phyloP scores from a whole-genome alignment of 2,329 filamentous ascomycete genomes.

The Cladophialophora chaetospira region DNA sequence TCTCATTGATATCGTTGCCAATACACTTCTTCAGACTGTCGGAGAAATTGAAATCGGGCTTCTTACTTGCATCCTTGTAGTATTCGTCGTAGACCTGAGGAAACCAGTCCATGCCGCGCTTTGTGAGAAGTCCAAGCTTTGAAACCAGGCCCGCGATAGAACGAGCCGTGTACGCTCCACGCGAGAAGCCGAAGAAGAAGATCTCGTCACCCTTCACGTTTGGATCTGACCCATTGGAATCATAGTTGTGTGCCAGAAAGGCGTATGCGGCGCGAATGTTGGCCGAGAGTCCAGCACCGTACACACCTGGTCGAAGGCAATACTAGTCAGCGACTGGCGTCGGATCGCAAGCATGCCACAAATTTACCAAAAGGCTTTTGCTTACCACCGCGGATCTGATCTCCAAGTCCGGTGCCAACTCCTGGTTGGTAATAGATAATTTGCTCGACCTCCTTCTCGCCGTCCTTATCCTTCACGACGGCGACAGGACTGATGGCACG shows the following conservation, averaged over 20 bases:
- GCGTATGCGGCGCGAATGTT: slow-evolving; percentile 29
- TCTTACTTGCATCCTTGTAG: slow-evolving; percentile 14
- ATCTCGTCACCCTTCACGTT: slow-evolving; percentile 48
- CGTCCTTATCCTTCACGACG: slow-evolving; percentile 29
- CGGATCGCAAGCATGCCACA: neutral
- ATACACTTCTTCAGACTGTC: slow-evolving; percentile 20
- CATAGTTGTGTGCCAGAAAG: slow-evolving; percentile 40
- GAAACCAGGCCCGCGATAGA: slow-evolving; percentile 50
- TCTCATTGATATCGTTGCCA: slow-evolving; percentile 37
- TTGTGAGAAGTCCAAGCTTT: slow-evolving; percentile 46
- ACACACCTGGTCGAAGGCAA: slow-evolving; percentile 13
- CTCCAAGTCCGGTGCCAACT: slow-evolving; percentile 37
- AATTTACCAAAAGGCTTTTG: neutral
- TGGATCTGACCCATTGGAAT: slow-evolving; percentile 24
- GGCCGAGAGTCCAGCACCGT: slow-evolving; percentile 27
- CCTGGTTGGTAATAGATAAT: slow-evolving; percentile 45
- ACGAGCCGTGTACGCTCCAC: slow-evolving; percentile 51
- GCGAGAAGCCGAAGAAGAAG: slow-evolving; percentile 52
- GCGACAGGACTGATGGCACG: slow-evolving; percentile 34
- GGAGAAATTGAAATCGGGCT: slow-evolving; percentile 21
- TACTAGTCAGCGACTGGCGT: neutral
- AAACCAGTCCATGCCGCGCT: slow-evolving; percentile 34
- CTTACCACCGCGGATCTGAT: slow-evolving; percentile 25
- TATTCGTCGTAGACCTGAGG: slow-evolving; percentile 36
- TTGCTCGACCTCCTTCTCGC: slow-evolving; percentile 36